Evolutionary conservation across 2,329 filamentous ascomycete genomes (phyloP), one percentile per base, ranked within the genome.

Genomic region (Fusarium zealandicum): DNA sequence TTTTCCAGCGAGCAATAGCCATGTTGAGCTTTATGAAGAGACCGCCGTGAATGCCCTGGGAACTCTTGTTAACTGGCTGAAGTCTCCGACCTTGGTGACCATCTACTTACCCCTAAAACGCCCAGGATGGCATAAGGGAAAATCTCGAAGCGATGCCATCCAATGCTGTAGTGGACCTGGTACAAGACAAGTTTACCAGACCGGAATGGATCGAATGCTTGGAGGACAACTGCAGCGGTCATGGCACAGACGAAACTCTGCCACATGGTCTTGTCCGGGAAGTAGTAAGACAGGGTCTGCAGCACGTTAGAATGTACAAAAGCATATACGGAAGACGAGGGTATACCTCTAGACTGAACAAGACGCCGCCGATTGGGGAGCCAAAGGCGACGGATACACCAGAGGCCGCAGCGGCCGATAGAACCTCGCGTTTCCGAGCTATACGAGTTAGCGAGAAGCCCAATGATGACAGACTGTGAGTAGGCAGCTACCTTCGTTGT

Each of bases 181-280:
- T 96, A 99, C 48, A 98, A 79, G 38, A 98, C 95, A 46, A 98
- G 88, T 73, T 99, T 96, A 47, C 93, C 95, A 2, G 93, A 96
- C 46, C 95, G 86, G 72, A 98, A 97, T 5, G 95, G 95, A 71
- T 99, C 95, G 57, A 96, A 84, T 5, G 91, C 91, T 73, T 98
- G 93, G 5, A 99, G 80, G 12, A 92, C 92, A 31, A 98, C 91
- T 14, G 95, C 93, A 13, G 93, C 95, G n/a, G 96, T 91, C 93
- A 98, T 98, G 71, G 95, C 95, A 68, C 95, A 98, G 33, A 99
- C 95, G 70, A 99, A 99, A 68, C 92, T 96, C 73, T 97, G 95
- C 95, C 95, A 99, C 95, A 99, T 98, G 9, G 95, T 98, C 75
- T 98, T 98, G 75, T 98, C 93, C 0, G 95, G 93, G 66, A 98